These are phyloP conservation scores for Boletus rubescentipes DNA, from an alignment of 768 basidiomycete genomes.

Conservation along the genomic window DNA sequence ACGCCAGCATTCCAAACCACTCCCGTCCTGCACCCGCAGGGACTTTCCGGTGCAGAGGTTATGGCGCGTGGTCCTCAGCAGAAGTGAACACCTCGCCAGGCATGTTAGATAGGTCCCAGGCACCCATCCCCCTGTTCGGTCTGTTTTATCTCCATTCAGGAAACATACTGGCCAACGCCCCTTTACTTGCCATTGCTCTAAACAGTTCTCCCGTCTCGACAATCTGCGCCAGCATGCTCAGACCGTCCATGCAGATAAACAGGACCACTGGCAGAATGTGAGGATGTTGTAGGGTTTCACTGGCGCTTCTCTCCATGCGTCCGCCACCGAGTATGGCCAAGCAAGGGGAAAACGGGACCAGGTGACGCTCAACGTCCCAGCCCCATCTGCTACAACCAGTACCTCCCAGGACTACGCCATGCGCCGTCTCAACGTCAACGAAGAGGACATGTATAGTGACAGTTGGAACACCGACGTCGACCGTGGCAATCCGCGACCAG, in stretches of 20 bases:
- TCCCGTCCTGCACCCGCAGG: constrained; percentile 86
- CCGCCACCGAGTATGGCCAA: constrained; percentile 41
- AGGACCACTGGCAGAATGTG: constrained; percentile 84
- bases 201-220: constrained; percentile 94
- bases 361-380: constrained; percentile 13
- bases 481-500: constrained; percentile 36
- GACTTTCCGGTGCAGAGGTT: constrained; percentile 94
- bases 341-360: constrained; percentile 40
- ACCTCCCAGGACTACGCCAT: constrained; percentile 15
- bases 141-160: constrained; percentile 43
- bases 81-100: constrained; percentile 93
- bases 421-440: constrained; percentile 35
- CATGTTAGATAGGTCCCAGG: constrained; percentile 78
- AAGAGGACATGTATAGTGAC: constrained; percentile 30
- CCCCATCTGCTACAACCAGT: neutral
- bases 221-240: constrained; percentile 96
- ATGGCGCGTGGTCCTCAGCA: constrained; percentile 93
- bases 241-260: constrained; percentile 95
- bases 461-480: constrained; percentile 40
- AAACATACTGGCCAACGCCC: constrained; percentile 99
- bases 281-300: constrained; percentile 89
- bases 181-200: constrained; percentile 93
- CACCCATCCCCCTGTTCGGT: constrained; percentile 23
- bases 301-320: constrained; percentile 77
- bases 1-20: too few relatives aligned